phyloP scores from a whole-genome alignment of 2,329 filamentous ascomycete genomes.

The Fusarium sp. region DNA sequence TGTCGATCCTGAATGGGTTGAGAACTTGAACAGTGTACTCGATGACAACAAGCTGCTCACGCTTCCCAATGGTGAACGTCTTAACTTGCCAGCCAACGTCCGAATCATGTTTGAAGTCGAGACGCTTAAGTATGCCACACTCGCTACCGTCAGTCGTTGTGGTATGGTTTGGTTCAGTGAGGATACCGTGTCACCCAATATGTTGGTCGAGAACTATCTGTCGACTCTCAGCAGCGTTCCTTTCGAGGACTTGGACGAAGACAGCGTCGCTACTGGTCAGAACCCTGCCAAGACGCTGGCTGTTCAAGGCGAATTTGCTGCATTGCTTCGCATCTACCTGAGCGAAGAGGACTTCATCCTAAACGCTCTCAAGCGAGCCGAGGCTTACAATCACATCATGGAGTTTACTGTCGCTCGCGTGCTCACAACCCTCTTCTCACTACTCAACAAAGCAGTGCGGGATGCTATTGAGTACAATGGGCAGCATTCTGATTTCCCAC shows the following conservation, averaged over 20 bases:
- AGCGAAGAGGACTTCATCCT: slow-evolving; percentile 84
- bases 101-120: slow-evolving; percentile 99
- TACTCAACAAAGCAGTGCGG: slow-evolving; percentile 93
- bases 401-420: slow-evolving; percentile 93
- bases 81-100: slow-evolving; percentile 93
- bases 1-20: slow-evolving; percentile 99
- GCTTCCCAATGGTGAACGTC: slow-evolving; percentile 95
- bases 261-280: slow-evolving; percentile 81
- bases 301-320: slow-evolving; percentile 83
- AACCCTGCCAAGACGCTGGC: slow-evolving; percentile 82
- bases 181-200: slow-evolving; percentile 91
- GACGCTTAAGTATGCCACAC: slow-evolving; percentile 94
- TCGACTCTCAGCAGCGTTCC: slow-evolving; percentile 83
- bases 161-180: slow-evolving; percentile 99
- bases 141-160: slow-evolving; percentile 98
- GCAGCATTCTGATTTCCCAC: slow-evolving; percentile 92
- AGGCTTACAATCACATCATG: slow-evolving; percentile 95
- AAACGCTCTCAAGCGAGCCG: slow-evolving; percentile 81
- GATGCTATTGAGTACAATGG: slow-evolving; percentile 96
- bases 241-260: slow-evolving; percentile 97
- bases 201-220: slow-evolving; percentile 95
- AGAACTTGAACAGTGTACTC: slow-evolving; percentile 99
- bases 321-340: slow-evolving; percentile 81
- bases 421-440: slow-evolving; percentile 91
- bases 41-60: slow-evolving; percentile 99